Evolutionary conservation across 1,284 basidiomycete genomes (phyloP).

Genomic region (Cutaneotrichosporon sp.): DNA sequence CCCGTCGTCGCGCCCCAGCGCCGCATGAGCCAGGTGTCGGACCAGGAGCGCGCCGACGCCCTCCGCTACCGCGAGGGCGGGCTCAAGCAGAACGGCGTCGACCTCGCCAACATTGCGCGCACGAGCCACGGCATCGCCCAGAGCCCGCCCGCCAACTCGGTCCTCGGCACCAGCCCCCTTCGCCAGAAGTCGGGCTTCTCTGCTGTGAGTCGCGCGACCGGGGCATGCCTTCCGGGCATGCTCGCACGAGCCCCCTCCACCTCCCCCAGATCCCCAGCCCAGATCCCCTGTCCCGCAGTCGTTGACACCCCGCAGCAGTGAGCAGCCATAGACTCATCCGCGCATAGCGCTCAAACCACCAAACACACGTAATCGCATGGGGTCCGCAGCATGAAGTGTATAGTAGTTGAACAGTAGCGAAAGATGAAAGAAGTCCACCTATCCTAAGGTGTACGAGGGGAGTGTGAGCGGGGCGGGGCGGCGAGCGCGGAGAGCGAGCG

Average conservation of each 20-base stretch:
- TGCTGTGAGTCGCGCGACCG: conserved; percentile 20
- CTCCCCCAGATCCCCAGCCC: no score
- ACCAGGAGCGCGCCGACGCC: conserved; percentile 64
- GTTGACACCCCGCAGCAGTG: background rate
- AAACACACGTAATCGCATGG: conserved; percentile 67
- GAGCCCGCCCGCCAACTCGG: conserved; percentile 58
- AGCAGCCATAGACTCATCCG: background rate
- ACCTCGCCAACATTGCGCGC: conserved; percentile 75
- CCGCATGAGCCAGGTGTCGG: conserved; percentile 56
- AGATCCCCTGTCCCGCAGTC: no score
- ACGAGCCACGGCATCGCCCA: conserved; percentile 71
- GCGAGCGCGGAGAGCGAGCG: background rate
- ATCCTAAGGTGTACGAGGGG: no score
- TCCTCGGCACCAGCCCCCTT: conserved; percentile 54
- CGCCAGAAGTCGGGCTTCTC: conserved; percentile 43
- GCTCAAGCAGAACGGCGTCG: conserved; percentile 56
- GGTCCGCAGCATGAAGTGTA: conserved; percentile 3
- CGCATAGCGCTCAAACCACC: background rate
- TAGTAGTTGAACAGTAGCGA: conserved; percentile 5
- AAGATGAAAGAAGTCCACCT: background rate
- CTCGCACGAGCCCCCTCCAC: background rate
- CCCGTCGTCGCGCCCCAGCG: conserved; percentile 33
- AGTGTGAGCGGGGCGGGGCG: no score
- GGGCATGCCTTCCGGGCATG: background rate
- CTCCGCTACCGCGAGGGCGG: conserved; percentile 47